Percentiles rank a stretch among this genome's conserved stretches.
Evolutionary conservation across 306 rosid species (phyloP).

Genomic region (Erythrophleum fordii): DNA sequence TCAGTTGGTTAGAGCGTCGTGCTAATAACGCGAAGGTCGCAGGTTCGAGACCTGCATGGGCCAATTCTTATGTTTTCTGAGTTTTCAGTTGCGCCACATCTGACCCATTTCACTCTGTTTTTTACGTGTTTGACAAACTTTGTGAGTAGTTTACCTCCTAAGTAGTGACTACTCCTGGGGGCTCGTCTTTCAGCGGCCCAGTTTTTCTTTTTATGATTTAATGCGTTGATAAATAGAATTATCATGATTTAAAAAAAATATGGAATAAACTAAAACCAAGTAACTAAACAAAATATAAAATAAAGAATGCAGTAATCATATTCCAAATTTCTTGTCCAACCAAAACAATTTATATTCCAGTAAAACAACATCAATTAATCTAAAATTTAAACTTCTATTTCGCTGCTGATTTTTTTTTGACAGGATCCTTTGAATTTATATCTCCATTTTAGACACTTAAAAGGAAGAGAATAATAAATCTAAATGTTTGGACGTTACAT

Average conservation of each 20-base stretch:
- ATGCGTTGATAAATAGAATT: not conserved
- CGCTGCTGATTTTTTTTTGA: not conserved
- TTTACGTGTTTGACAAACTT: too few relatives aligned
- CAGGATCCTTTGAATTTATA: not conserved
- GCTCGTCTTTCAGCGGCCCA: not conserved
- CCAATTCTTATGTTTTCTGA: not conserved
- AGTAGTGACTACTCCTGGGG: too few relatives aligned
- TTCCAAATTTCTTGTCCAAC: not conserved
- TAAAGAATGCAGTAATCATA: not conserved
- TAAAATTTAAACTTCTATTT: not conserved
- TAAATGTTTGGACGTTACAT: too few relatives aligned
- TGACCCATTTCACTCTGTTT: too few relatives aligned
- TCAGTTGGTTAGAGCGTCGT: constrained; percentile 39
- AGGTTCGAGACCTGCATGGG: constrained; percentile 48
- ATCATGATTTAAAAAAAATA: too few relatives aligned
- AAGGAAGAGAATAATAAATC: too few relatives aligned
- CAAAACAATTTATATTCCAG: not conserved
- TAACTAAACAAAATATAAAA: not conserved
- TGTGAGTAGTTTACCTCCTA: too few relatives aligned
- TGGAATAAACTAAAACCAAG: too few relatives aligned
- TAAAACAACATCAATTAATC: not conserved
- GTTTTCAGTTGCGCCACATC: too few relatives aligned
- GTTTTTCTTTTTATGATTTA: too few relatives aligned
- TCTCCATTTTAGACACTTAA: not conserved
- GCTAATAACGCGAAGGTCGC: constrained; percentile 44